phyloP scores from a whole-genome alignment of 371 early-diverging fungal genomes.

The Parasitella parasitica region DNA sequence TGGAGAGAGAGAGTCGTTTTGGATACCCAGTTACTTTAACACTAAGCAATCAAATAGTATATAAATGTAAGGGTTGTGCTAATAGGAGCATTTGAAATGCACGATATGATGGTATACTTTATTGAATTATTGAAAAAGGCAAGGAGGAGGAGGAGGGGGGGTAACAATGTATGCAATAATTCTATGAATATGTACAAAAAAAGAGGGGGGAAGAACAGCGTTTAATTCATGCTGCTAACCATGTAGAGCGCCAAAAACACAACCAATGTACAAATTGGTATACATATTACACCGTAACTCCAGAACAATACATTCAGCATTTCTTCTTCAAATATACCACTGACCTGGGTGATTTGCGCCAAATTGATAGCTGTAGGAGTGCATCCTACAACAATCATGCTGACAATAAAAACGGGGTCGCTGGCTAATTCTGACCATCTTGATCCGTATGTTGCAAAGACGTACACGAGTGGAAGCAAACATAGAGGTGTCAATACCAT shows the following conservation, averaged over 20 bases:
- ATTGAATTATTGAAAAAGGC: not conserved
- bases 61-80: not conserved
- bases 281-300: conserved; percentile 59
- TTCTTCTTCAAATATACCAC: conserved; percentile 55
- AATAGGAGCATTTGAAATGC: not conserved
- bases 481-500: conserved; percentile 47
- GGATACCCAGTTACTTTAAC: conserved; percentile 76
- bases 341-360: conserved; percentile 58
- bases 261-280: conserved; percentile 50
- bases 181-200: not conserved
- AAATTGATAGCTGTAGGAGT: conserved; percentile 62
- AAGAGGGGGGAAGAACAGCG: not conserved
- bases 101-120: not conserved
- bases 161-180: not conserved
- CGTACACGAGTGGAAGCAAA: conserved; percentile 43
- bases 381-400: conserved; percentile 55
- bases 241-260: conserved; percentile 48
- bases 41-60: not conserved
- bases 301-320: conserved; percentile 60
- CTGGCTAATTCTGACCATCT: conserved; percentile 38
- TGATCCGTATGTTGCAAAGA: conserved; percentile 38
- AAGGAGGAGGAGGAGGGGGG: not conserved
- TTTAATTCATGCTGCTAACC: conserved; percentile 19
- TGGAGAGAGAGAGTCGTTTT: conserved; percentile 62
- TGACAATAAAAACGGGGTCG: conserved; percentile 52